These are phyloP conservation scores for Hygrophila difformis DNA, from an alignment of 257 asterid species.

Conservation along the genomic window DNA sequence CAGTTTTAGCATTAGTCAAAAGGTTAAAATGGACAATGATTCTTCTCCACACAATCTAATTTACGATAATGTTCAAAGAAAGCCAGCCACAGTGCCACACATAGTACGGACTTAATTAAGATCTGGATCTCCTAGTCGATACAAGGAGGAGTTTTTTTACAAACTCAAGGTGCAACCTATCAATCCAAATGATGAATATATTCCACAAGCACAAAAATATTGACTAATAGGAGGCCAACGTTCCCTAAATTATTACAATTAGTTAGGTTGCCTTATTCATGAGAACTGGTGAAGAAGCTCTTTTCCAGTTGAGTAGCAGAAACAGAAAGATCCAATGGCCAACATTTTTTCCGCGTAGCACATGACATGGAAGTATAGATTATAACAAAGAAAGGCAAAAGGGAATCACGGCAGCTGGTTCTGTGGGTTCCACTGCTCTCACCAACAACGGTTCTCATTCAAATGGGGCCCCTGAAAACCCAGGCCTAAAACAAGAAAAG, in stretches of 20 bases:
- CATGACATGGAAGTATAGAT: conserved; percentile 19
- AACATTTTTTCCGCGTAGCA: conserved; percentile 16
- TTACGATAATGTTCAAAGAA: too few species aligned
- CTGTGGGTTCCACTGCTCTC: conserved; percentile 29
- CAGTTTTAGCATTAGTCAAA: conserved; percentile 8
- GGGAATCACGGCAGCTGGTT: conserved; percentile 23
- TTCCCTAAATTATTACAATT: too few species aligned
- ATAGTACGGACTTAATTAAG: conserved; percentile 1
- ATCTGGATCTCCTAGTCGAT: not conserved
- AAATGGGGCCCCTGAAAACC: conserved; percentile 23
- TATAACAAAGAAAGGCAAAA: conserved; percentile 4
- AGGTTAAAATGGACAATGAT: conserved; percentile 2
- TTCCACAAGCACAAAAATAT: too few species aligned
- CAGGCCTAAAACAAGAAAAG: too few species aligned
- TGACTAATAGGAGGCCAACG: too few species aligned
- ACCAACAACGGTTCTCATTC: conserved; percentile 40
- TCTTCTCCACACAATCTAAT: not conserved
- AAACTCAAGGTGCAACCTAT: too few species aligned
- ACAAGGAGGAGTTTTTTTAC: too few species aligned
- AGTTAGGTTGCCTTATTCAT: too few species aligned
- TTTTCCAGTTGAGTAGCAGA: too few species aligned
- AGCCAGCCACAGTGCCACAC: conserved; percentile 5
- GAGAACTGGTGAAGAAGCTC: too few species aligned
- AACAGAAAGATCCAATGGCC: conserved; percentile 11
- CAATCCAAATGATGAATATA: too few species aligned